These are phyloP conservation scores for Aspergillus sp. DNA, from an alignment of 2,329 filamentous ascomycete species.

Conservation along the genomic window DNA sequence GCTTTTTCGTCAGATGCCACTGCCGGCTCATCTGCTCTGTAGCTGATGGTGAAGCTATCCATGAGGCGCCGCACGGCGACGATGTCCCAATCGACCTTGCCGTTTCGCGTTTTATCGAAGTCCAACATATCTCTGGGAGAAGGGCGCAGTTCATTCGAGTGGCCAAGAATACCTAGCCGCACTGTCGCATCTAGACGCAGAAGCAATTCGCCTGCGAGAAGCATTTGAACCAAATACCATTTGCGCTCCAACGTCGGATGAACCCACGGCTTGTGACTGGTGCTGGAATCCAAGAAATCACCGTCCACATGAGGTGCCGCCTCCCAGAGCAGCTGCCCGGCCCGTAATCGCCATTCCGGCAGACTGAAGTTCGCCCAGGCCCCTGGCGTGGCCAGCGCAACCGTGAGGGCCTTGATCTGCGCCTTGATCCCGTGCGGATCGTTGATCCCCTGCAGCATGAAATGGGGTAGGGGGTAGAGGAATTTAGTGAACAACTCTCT, in stretches of 20 bases:
- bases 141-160: slow-evolving; percentile 40
- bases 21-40: slow-evolving; percentile 13
- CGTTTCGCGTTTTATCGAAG: slow-evolving; percentile 48
- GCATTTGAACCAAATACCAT: slow-evolving; percentile 55
- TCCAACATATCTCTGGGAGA: slow-evolving; percentile 45
- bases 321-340: slow-evolving; percentile 49
- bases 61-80: slow-evolving; percentile 54
- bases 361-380: slow-evolving; percentile 51
- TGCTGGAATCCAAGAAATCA: slow-evolving; percentile 25
- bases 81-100: slow-evolving; percentile 58
- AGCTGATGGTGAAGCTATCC: slow-evolving; percentile 48
- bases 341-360: slow-evolving; percentile 46
- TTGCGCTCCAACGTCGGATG: slow-evolving; percentile 46
- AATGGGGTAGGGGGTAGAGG: slow-evolving; percentile 37
- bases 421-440: slow-evolving; percentile 39
- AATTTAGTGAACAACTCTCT: slow-evolving; percentile 38
- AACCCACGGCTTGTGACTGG: slow-evolving; percentile 22
- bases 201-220: slow-evolving; percentile 55
- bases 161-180: slow-evolving; percentile 40
- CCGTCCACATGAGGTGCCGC: slow-evolving; percentile 35
- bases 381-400: slow-evolving; percentile 42
- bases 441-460: slow-evolving; percentile 21
- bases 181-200: slow-evolving; percentile 53
- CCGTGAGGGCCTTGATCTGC: slow-evolving; percentile 47
- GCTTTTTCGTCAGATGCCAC: slow-evolving; percentile 1